A percentile compares a stretch with the other conserved stretches of the same genome.
Conservation (phyloP, 202 grass and related monocot genomes). For the Schoenoplectus tabernaemontani region DNA sequence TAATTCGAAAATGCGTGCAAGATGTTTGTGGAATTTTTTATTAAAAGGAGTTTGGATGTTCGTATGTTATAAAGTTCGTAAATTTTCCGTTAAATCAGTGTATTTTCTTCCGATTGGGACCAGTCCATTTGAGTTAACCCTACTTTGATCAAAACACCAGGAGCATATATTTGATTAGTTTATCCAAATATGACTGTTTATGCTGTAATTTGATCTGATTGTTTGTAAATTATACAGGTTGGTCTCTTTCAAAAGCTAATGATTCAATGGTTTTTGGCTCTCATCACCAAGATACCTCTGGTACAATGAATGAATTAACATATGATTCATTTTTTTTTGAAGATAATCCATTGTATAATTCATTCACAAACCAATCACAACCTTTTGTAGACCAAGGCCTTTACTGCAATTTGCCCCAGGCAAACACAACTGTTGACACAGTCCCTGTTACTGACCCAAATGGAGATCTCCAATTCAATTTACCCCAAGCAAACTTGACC, state of each 20-base stretch:
- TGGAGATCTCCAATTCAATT: conserved; percentile 16
- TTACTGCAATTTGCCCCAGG: conserved; percentile 2
- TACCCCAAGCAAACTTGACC: not conserved
- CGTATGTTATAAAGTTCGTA: not conserved
- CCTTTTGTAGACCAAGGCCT: conserved; percentile 9
- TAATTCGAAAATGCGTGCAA: not conserved
- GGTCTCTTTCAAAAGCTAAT: conserved; percentile 6
- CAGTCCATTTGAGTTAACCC: not conserved
- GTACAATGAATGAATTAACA: conserved; percentile 20
- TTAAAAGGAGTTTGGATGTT: not conserved
- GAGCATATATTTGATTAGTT: not conserved
- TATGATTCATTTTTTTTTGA: conserved; percentile 20
- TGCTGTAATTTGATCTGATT: conserved; percentile 3
- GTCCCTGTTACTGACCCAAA: not conserved
- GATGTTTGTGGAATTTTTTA: conserved; percentile 16
- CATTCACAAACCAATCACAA: not conserved
- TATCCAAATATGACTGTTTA: not conserved
- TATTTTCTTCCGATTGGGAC: not conserved
- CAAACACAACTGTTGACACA: not conserved
- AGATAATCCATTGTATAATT: conserved; percentile 3
- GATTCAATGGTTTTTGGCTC: conserved; percentile 23
- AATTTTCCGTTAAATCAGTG: not conserved
- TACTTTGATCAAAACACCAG: not conserved
- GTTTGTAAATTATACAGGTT: conserved; percentile 13
- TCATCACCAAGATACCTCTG: not conserved